phyloP scores from a whole-genome alignment of 2,329 filamentous ascomycete genomes.

The Verticillium nubilum region DNA sequence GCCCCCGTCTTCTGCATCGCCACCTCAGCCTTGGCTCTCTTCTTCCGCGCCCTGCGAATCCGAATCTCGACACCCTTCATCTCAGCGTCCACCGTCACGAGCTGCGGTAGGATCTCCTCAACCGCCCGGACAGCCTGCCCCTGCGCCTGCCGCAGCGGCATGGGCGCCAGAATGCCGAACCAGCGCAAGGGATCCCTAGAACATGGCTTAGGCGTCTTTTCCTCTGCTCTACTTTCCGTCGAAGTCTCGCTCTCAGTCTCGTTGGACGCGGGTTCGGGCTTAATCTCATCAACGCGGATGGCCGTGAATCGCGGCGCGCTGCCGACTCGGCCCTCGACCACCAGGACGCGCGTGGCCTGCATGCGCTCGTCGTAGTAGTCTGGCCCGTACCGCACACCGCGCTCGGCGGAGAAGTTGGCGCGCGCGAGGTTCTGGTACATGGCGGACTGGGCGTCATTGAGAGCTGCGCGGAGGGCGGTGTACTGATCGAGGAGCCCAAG shows the following conservation, averaged over 20 bases:
- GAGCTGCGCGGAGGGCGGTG: constrained; percentile 47
- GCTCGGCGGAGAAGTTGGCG: constrained; percentile 66
- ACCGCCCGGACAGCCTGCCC: constrained; percentile 49
- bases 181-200: constrained; percentile 51
- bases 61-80: constrained; percentile 64
- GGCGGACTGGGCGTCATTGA: constrained; percentile 47
- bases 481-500: constrained; percentile 64
- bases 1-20: constrained; percentile 17
- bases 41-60: constrained; percentile 57
- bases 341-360: constrained; percentile 50
- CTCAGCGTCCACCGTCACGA: constrained; percentile 52
- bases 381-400: constrained; percentile 59
- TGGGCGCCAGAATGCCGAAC: constrained; percentile 51
- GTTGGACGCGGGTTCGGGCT: neutral
- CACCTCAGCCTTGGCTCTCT: constrained; percentile 40
- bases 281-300: constrained; percentile 17
- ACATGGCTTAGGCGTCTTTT: neutral
- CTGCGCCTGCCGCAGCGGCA: constrained; percentile 53
- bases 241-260: neutral
- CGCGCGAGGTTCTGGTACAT: constrained; percentile 61
- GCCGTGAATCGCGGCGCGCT: neutral
- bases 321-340: constrained; percentile 15
- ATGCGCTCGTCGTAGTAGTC: constrained; percentile 71
- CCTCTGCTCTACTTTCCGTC: neutral
- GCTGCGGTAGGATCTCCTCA: constrained; percentile 48